These are phyloP conservation scores for Perilla frutescens DNA, from an alignment of 257 asterid species.

Conservation along the genomic window DNA sequence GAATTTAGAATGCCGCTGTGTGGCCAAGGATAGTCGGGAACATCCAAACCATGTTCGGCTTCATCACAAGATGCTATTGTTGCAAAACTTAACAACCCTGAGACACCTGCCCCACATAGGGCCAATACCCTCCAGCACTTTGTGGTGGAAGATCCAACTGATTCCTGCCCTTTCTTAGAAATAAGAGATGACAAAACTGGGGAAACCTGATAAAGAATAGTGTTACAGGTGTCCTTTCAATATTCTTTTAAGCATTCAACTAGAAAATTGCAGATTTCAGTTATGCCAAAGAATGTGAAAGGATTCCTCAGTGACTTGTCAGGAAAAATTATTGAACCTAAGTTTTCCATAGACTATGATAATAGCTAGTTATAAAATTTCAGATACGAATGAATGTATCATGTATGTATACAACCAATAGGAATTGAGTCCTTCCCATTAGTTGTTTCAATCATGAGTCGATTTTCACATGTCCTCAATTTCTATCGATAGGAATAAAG, in stretches of 20 bases:
- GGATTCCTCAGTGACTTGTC: neutral
- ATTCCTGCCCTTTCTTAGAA: constrained; percentile 48
- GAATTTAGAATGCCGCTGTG: constrained; percentile 68
- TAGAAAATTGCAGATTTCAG: neutral
- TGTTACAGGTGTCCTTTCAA: neutral
- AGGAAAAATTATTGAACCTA: neutral
- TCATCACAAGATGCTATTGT: constrained; percentile 66
- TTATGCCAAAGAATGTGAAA: neutral
- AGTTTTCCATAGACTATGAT: neutral
- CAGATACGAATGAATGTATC: constrained; percentile 20
- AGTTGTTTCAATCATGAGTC: no score
- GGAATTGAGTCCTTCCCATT: no score
- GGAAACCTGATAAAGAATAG: constrained; percentile 40
- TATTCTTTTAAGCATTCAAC: constrained; percentile 12
- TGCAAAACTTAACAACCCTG: constrained; percentile 63
- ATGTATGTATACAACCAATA: neutral
- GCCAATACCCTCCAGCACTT: constrained; percentile 47
- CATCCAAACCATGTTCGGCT: constrained; percentile 71
- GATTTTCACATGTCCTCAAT: neutral
- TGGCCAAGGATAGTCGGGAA: constrained; percentile 66
- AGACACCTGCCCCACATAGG: constrained; percentile 50
- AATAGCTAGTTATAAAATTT: neutral
- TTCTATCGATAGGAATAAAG: neutral
- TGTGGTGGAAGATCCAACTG: constrained; percentile 43
- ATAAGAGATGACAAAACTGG: constrained; percentile 43